Conservation (phyloP, 2,329 filamentous ascomycete species). For the Colletotrichum agaves region DNA sequence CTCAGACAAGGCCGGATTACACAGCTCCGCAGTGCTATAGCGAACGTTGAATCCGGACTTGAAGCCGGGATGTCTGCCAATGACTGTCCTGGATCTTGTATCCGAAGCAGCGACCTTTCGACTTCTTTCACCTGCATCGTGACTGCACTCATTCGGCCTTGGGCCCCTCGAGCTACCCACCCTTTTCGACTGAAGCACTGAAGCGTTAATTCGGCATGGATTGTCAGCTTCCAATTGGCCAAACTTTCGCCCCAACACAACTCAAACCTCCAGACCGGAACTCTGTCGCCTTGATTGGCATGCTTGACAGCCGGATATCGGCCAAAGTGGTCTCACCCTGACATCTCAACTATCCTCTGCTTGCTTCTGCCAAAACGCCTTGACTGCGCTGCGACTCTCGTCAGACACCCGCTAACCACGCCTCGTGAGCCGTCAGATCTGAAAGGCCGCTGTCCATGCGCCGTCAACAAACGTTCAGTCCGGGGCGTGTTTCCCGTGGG, state of each 20-base stretch:
- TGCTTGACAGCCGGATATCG: conserved; percentile 5
- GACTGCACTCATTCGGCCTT: background rate
- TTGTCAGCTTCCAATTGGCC: conserved; percentile 10
- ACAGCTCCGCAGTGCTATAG: background rate
- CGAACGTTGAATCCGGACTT: background rate
- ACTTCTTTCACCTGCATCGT: background rate
- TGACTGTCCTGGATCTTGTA: background rate
- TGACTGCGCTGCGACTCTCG: conserved; percentile 12
- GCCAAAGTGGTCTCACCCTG: conserved; percentile 11
- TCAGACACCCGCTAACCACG: conserved; percentile 9
- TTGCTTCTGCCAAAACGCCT: conserved; percentile 14
- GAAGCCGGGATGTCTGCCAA: background rate
- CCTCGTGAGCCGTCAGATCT: conserved; percentile 27
- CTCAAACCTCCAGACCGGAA: conserved; percentile 26
- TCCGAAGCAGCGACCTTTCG: background rate
- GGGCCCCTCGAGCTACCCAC: conserved; percentile 17
- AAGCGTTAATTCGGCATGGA: conserved; percentile 17
- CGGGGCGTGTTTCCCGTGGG: background rate
- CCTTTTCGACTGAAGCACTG: conserved; percentile 26
- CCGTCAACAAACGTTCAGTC: background rate
- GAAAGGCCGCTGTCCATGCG: background rate
- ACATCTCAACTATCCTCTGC: conserved; percentile 14
- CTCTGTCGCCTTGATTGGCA: background rate
- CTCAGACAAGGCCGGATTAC: background rate
- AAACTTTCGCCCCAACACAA: conserved; percentile 28